A percentile compares a stretch with the other conserved stretches of the same genome.
Evolutionary conservation across 495 filamentous ascomycete genomes (phyloP).

Genomic region (Penicillium canariense): DNA sequence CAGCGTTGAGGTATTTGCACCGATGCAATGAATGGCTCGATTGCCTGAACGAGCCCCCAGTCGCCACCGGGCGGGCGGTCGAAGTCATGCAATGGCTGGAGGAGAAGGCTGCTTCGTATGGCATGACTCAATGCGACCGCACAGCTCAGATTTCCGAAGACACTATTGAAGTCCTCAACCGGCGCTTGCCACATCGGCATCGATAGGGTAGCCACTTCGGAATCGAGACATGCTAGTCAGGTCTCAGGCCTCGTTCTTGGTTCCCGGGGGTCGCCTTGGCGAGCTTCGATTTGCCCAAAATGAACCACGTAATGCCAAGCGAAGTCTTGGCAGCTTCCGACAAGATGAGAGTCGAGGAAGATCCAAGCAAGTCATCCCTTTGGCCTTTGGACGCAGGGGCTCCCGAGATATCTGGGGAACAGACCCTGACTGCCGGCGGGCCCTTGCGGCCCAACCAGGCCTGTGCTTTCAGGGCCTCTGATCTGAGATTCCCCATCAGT

Average conservation of each 20-base stretch:
- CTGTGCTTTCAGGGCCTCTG: conserved; percentile 14
- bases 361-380: conserved; percentile 21
- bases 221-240: not conserved
- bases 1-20: conserved; percentile 13
- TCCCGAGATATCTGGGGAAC: conserved; percentile 10
- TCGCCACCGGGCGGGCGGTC: conserved; percentile 18
- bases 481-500: not conserved
- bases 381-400: conserved; percentile 26
- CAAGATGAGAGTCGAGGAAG: not conserved
- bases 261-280: not conserved
- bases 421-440: not conserved
- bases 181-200: conserved; percentile 2
- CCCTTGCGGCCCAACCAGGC: conserved; percentile 21
- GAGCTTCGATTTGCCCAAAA: not conserved
- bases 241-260: not conserved
- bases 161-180: conserved; percentile 20
- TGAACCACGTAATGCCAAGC: not conserved
- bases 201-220: not conserved
- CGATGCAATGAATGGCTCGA: conserved; percentile 8
- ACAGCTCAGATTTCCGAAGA: conserved; percentile 8
- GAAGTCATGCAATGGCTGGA: conserved; percentile 1
- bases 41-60: conserved; percentile 14
- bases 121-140: conserved; percentile 25
- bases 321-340: conserved; percentile 14
- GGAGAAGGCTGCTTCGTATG: conserved; percentile 13